A percentile compares a stretch with the other conserved stretches of the same genome.
Conservation (phyloP, 2,329 filamentous ascomycete genomes). For the Cercospora zeina region DNA sequence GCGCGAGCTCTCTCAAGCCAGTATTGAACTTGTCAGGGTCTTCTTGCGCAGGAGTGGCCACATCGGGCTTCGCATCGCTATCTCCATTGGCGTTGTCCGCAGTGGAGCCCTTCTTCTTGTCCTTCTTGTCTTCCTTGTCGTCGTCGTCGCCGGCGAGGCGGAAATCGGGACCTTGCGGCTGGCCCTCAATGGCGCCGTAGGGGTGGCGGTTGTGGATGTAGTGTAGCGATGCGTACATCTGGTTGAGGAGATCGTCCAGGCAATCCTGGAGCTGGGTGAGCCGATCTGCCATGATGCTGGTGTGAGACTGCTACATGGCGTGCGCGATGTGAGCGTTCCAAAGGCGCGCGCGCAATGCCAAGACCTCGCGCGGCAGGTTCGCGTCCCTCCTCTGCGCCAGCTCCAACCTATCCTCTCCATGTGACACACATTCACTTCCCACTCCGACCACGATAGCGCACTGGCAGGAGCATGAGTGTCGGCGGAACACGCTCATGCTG, state of each 20-base stretch:
- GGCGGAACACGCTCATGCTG: constrained; percentile 25
- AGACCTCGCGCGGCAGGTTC: constrained; percentile 6
- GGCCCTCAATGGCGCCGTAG: constrained; percentile 46
- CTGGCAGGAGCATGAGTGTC: constrained; percentile 24
- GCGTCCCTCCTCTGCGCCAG: background rate
- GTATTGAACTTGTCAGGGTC: constrained; percentile 64
- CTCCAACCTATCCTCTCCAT: background rate
- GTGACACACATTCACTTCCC: constrained; percentile 8
- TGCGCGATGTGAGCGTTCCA: background rate
- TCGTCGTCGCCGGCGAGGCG: constrained; percentile 20
- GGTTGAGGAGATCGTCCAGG: constrained; percentile 65
- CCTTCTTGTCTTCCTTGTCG: constrained; percentile 15
- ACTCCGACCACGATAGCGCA: constrained; percentile 19
- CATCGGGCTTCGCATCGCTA: background rate
- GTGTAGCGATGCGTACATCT: constrained; percentile 50
- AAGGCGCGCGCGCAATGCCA: background rate
- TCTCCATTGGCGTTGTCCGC: constrained; percentile 25
- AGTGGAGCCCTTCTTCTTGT: constrained; percentile 13
- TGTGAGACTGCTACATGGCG: background rate
- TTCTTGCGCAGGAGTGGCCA: constrained; percentile 58
- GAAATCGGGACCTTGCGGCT: constrained; percentile 38
- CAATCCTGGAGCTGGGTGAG: constrained; percentile 84
- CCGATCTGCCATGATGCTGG: constrained; percentile 55
- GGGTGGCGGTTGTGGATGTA: constrained; percentile 49
- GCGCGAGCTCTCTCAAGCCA: constrained; percentile 70